Base-by-base conservation (phyloP, 1,284 basidiomycete genomes). In the Pascua guehoae region DNA sequence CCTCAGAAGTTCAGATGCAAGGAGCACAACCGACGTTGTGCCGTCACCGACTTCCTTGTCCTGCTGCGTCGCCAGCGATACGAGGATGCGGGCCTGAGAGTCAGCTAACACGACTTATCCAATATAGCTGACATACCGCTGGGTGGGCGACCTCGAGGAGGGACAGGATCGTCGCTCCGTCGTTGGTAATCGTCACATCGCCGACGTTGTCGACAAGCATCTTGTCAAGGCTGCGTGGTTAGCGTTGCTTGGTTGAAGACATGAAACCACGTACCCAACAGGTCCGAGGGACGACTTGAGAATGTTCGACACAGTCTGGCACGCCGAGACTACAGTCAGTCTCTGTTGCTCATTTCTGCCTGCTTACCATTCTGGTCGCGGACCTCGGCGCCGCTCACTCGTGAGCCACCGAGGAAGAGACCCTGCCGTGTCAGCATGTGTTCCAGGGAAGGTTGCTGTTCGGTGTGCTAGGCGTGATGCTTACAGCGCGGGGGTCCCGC, bases 31-130 rank as follows among this genome's bases (percentile, higher is more conserved):
- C 12, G 94, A 98, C 1, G 96, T 99, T 9, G 96, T 99, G 12
- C 96, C 96, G 79, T 99, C 96, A 47, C 96, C 96, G 38, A 99
- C 96, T 80, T 99, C 96, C 77, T 95, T 97, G 78, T 99, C 96
- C 79, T 98, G 95, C 75, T 98, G 98, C 79, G 98, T 93, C 1
- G 96, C 94, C 46, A 99, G 87, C 77, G 98, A 94, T 52, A 98
- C 95, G 64, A 99, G 91, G 62, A 98, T 95, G 61, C 91, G 87
- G 39, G 91, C 72, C 79, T 71, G 68, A 11, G 7, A 32, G 45
- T 50, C 14, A 52, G 36, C 36, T 41, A 12, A 2, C 7, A 36
- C 32, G 9, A 37, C 14, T 12, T 37, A 8, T 32, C 24, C 4
- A 32, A 32, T 7, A 12, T n/a, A 16, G 12, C 17, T 60, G 39